Conservation (phyloP, 106 monocot genomes). For the Allium cepa region DNA sequence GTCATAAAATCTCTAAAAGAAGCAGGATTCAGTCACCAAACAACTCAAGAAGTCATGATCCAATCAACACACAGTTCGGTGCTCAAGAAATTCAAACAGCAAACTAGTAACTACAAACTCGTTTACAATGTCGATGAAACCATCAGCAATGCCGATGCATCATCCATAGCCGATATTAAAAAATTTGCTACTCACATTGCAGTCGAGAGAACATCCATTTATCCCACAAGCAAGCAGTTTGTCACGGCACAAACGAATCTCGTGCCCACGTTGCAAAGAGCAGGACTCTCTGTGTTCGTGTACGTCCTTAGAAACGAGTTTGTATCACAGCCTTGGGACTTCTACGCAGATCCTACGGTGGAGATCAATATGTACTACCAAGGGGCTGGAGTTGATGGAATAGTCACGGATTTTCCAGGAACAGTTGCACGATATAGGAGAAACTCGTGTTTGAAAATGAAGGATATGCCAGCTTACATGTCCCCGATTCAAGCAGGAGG, state of each 20-base stretch:
- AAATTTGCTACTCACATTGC: constrained; percentile 55
- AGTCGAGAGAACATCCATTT: constrained; percentile 39
- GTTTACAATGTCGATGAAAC: constrained; percentile 54
- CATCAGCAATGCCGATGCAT: constrained; percentile 26
- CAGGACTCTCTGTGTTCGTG: constrained; percentile 48
- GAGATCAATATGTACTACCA: constrained; percentile 38
- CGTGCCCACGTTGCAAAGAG: constrained; percentile 28
- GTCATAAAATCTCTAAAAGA: constrained; percentile 35
- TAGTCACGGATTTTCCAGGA: constrained; percentile 54
- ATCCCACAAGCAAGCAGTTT: constrained; percentile 16
- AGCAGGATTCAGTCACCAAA: constrained; percentile 39
- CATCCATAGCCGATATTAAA: constrained; percentile 52
- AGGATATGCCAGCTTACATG: no score
- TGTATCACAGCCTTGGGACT: constrained; percentile 42
- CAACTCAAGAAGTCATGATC: constrained; percentile 43
- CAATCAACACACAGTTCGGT: constrained; percentile 66
- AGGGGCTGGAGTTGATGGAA: constrained; percentile 23
- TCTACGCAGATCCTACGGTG: constrained; percentile 39
- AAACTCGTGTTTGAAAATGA: no score
- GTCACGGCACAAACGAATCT: constrained; percentile 25
- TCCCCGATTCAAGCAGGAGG: no score
- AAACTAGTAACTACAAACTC: constrained; percentile 38
- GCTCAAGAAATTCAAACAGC: constrained; percentile 37
- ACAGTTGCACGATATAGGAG: constrained; percentile 2
- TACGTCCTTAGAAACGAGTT: constrained; percentile 49